Base-by-base conservation (phyloP, 192 early-diverging fungal species). In the Geranomyces variabilis region DNA sequence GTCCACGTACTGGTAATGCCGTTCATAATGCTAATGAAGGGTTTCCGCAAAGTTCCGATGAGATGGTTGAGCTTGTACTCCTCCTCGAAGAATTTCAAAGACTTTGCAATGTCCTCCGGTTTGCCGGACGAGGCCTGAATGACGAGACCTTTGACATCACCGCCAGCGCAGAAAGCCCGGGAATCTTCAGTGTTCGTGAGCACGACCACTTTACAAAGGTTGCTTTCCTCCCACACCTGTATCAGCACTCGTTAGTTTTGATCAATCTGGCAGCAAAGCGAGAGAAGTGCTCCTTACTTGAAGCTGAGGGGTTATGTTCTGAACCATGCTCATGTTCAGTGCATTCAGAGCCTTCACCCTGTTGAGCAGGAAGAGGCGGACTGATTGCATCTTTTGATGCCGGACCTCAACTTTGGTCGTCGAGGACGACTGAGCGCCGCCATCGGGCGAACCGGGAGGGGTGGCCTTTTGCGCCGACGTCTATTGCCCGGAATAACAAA, bases 51-150 rank as follows among this genome's bases (percentile, higher is more conserved):
- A 17, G 97, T 90, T 4, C 92, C 97, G 53, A 97, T 92, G 31
- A 92, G 78, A 79, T 99, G 94, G 84, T 98, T 93, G 62, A 97
- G 77, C 72, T 84, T 80, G 79, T 97, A 99, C 80, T 99, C 95
- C 64, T 91, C 87, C 69, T 93, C 85, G 71, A 99, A 96, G 75
- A 98, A 97, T 67, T 78, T 75, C 63, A 94, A 67, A 2, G 92
- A 91, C 46, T 67, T 49, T 21, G 71, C 73, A 30, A 80, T 26
- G 21, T 77, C 82, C 31, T 76, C 76, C 12, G 79, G 74, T 49
- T 79, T 69, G 19, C 51, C 41, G 9, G 71, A 71, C 44, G 44
- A 22, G 26, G 70, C 73, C 28, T 24, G 33, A 36, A 30, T 5
- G 26, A 75, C 66, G 15, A 71, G 22, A 17, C n/a, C 30, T 62